Percentiles rank a stretch among this genome's conserved stretches.
Evolutionary conservation across 352 stramenopile genomes (phyloP).

Genomic region (Phytophthora meadii): DNA sequence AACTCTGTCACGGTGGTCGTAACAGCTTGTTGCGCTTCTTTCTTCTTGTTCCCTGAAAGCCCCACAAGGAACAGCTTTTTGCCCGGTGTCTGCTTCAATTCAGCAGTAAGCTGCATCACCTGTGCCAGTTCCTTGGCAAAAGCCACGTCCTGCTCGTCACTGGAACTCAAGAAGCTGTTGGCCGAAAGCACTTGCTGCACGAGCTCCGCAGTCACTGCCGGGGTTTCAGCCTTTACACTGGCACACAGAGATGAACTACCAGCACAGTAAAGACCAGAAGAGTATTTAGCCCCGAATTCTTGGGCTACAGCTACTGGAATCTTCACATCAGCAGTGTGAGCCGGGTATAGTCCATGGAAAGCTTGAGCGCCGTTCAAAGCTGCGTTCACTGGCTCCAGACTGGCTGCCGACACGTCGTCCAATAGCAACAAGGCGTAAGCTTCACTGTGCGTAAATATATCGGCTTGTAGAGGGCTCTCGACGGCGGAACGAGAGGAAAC

Average conservation of each 20-base stretch:
- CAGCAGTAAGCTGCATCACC: conserved; percentile 35
- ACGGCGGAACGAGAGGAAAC: conserved; percentile 29
- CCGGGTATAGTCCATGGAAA: conserved; percentile 46
- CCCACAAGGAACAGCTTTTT: conserved; percentile 51
- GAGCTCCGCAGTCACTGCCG: conserved; percentile 10
- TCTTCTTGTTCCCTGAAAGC: conserved; percentile 39
- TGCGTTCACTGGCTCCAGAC: conserved; percentile 32
- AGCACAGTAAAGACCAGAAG: conserved; percentile 32
- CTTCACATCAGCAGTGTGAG: conserved; percentile 22
- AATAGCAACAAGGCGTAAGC: conserved; percentile 46
- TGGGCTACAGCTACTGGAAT: conserved; percentile 39
- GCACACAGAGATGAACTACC: conserved; percentile 39
- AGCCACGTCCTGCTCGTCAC: conserved; percentile 32
- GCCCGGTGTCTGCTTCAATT: conserved; percentile 22
- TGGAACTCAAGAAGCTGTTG: conserved; percentile 38
- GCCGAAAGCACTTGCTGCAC: conserved; percentile 32
- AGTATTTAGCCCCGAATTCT: conserved; percentile 29
- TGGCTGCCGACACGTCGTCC: conserved; percentile 23
- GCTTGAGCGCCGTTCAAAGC: conserved; percentile 15
- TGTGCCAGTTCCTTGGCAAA: conserved; percentile 46
- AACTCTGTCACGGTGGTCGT: conserved; percentile 42
- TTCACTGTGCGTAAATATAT: conserved; percentile 47
- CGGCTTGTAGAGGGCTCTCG: conserved; percentile 46
- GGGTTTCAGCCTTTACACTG: conserved; percentile 15
- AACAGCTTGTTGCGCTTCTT: conserved; percentile 31